phyloP scores from a whole-genome alignment of 768 basidiomycete species.

The Epithele typhae region DNA sequence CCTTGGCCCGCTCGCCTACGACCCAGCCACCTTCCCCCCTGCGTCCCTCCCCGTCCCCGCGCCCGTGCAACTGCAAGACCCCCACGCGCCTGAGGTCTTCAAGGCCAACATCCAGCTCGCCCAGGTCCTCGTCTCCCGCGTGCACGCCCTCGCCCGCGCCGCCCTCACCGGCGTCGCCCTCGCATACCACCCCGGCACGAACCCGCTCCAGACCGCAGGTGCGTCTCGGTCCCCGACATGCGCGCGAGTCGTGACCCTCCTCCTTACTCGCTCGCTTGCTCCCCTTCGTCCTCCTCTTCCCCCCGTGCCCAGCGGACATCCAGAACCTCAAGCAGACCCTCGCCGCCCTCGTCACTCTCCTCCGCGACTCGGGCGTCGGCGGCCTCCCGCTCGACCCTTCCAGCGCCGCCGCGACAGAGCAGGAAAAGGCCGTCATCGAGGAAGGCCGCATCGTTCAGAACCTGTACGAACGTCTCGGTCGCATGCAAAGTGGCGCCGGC shows the following conservation, averaged over 20 bases:
- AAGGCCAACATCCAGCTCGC: constrained; percentile 41
- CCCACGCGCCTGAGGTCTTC: constrained; percentile 27
- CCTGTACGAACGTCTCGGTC: constrained; percentile 47
- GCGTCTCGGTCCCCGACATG: constrained; percentile 4
- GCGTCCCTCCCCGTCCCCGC: constrained; percentile 8
- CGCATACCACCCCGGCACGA: constrained; percentile 54
- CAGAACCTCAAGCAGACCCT: constrained; percentile 48
- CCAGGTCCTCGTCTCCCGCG: constrained; percentile 40
- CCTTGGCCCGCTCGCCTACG: not conserved
- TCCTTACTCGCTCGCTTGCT: not conserved
- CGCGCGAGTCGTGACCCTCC: not conserved
- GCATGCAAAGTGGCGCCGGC: constrained; percentile 52
- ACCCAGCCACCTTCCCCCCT: constrained; percentile 2
- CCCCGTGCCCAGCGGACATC: constrained; percentile 38
- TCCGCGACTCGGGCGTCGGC: constrained; percentile 61
- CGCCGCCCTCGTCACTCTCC: constrained; percentile 39
- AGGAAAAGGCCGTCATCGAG: constrained; percentile 42
- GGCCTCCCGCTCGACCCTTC: constrained; percentile 45
- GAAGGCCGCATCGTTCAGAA: constrained; percentile 39
- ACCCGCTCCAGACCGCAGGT: constrained; percentile 55
- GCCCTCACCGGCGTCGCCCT: constrained; percentile 52
- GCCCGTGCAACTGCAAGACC: constrained; percentile 8
- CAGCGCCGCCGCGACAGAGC: constrained; percentile 24
- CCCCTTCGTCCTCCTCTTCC: not conserved
- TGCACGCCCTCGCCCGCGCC: constrained; percentile 45